Conservation (phyloP, 1,139 yeast genomes). For the Casaregolazyma lundiana region DNA sequence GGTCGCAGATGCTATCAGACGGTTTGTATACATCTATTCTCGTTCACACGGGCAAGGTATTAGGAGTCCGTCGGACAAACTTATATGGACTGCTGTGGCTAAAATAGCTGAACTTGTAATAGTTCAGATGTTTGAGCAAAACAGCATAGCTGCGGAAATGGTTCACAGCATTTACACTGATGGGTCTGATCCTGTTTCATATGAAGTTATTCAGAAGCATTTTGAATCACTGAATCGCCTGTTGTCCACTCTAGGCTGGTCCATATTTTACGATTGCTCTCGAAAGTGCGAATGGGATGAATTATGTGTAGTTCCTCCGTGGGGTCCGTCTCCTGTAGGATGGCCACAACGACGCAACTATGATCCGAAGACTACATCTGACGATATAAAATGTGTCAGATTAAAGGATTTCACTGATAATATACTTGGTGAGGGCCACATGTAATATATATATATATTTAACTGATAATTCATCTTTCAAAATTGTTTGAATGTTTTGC, state of each 20-base stretch:
- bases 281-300: neutral
- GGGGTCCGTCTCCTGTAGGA: conserved; percentile 42
- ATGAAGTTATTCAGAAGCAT: conserved; percentile 15
- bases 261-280: conserved; percentile 40
- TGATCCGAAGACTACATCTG: no score
- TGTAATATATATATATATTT: no score
- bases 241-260: conserved; percentile 39
- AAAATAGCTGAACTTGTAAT: conserved; percentile 37
- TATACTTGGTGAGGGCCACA: no score
- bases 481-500: no score
- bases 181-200: neutral
- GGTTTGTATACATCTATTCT: conserved; percentile 17
- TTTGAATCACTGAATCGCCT: conserved; percentile 20
- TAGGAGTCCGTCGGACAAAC: conserved; percentile 34
- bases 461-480: no score
- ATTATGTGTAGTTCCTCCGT: neutral
- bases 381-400: no score
- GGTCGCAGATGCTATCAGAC: conserved; percentile 23
- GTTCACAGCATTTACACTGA: conserved; percentile 22
- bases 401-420: no score
- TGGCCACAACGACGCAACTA: no score
- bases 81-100: conserved; percentile 45
- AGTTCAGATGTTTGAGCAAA: conserved; percentile 35
- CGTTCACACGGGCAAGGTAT: neutral
- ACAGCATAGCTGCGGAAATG: conserved; percentile 18